Evolutionary conservation across 306 rosid species (phyloP), one percentile per base, ranked within the genome.

Genomic region (Macrotyloma uniflorum): DNA sequence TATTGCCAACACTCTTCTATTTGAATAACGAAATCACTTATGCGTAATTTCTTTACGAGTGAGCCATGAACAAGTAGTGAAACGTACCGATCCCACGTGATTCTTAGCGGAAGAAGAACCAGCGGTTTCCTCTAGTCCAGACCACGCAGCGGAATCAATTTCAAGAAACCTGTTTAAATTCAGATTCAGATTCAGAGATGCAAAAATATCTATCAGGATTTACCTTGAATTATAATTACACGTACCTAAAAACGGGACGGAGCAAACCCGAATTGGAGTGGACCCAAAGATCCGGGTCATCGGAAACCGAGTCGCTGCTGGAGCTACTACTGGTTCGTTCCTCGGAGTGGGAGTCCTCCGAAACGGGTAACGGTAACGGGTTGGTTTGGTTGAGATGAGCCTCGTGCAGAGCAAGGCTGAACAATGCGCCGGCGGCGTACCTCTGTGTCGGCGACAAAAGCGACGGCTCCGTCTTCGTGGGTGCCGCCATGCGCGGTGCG

Each of bases 91-190:
- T 85, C 97, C 98, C 69, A 94, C 93, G 23, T 90, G 97, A 86
- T 79, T 87, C 32, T 79, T 72, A 77, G 94, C 89, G 19, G 84
- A 51, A 76, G 91, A 24, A 64, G 88, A 72, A 33, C 93, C 97
- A 59, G 97, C 90, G 6, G 96, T 92, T 89, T 94, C 96, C 83
- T 89, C 93, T 64, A 94, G 87, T 30, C 94, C 98, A 61, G 87
- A 57, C 97, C 98, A 94, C 22, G 98, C 96, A 11, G 69, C 75
- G 35, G 94, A 78, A 71, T 89, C 91, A 77, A 94, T 92, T 71
- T 84, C 90, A 35, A 92, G 85, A 83, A 89, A 88, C 87, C 98
- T 94, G 80, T 47, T 35, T 32, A 45, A 35, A 47, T 36, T 32
- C 42, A 30, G 33, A 50, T 42, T 42, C 14, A 33, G 18, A 18